These are phyloP conservation scores for Nothophytophthora sp. DNA, from an alignment of 352 stramenopile species.

Conservation along the genomic window DNA sequence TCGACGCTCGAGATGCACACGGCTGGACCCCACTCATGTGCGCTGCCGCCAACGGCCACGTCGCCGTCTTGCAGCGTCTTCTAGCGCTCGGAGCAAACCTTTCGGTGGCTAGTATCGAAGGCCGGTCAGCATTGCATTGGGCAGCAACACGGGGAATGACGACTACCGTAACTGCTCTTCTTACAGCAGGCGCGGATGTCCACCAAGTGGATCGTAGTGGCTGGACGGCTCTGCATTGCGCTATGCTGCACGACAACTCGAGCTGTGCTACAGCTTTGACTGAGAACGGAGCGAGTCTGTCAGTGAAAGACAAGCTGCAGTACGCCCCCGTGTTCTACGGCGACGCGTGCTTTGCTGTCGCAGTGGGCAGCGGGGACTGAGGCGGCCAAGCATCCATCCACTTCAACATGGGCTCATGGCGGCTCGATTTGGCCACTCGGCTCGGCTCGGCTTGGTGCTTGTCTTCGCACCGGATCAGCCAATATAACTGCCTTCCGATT, in stretches of 20 bases:
- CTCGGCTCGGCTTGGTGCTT: conserved; percentile 1
- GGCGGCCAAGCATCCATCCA: too few relatives aligned
- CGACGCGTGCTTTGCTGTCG: neutral
- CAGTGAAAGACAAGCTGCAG: conserved; percentile 39
- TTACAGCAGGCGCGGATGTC: conserved; percentile 33
- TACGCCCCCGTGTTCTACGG: conserved; percentile 29
- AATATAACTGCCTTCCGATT: too few relatives aligned
- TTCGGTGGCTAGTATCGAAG: conserved; percentile 34
- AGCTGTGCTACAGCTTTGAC: conserved; percentile 33
- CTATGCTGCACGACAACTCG: conserved; percentile 46
- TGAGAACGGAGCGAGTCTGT: conserved; percentile 29
- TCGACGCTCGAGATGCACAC: conserved; percentile 49
- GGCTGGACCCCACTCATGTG: conserved; percentile 63
- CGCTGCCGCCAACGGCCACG: conserved; percentile 57
- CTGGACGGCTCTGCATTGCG: conserved; percentile 69
- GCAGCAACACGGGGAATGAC: conserved; percentile 55
- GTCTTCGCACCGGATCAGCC: neutral
- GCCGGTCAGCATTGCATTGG: conserved; percentile 70
- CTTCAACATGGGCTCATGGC: too few relatives aligned
- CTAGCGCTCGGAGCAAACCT: conserved; percentile 42
- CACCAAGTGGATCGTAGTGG: conserved; percentile 41
- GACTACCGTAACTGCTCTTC: conserved; percentile 20
- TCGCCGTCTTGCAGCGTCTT: conserved; percentile 36
- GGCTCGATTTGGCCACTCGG: too few relatives aligned
- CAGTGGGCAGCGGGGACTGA: too few relatives aligned